Conservation (phyloP, 345 rosid species). For the Orychophragmus violaceus region DNA sequence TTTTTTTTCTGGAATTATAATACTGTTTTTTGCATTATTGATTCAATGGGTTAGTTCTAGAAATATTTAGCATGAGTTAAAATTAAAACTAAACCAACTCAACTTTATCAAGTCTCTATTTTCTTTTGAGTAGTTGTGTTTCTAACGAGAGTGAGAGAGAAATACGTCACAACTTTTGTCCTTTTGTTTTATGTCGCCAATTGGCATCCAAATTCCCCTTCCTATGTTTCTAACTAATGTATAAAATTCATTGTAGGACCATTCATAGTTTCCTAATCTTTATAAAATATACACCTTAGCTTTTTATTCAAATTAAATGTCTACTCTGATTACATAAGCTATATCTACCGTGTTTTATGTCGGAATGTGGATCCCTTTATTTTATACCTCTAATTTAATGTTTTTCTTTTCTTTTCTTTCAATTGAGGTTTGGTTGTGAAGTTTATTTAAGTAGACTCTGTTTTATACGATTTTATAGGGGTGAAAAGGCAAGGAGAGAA, state of each 20-base stretch:
- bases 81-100: constrained; percentile 10
- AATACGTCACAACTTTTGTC: constrained; percentile 22
- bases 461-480: constrained; percentile 11
- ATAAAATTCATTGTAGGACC: constrained; percentile 6
- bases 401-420: not conserved
- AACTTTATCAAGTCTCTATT: constrained; percentile 8
- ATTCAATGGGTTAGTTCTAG: not conserved
- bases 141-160: constrained; percentile 15
- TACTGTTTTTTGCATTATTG: not conserved
- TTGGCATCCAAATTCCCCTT: constrained; percentile 1
- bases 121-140: constrained; percentile 23
- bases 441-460: constrained; percentile 1
- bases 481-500: constrained; percentile 4
- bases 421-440: constrained; percentile 10
- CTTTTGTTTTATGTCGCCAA: constrained; percentile 3
- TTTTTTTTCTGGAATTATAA: not conserved
- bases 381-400: not conserved
- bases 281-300: no score
- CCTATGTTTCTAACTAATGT: constrained; percentile 15
- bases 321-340: constrained; percentile 19
- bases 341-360: constrained; percentile 15
- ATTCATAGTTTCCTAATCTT: not conserved
- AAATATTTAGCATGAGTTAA: not conserved
- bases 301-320: not conserved
- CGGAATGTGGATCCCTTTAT: constrained; percentile 1